A percentile compares a stretch with the other conserved stretches of the same genome.
These are phyloP conservation scores for Clavulina sp. DNA, from an alignment of 768 basidiomycete genomes.

Conservation along the genomic window DNA sequence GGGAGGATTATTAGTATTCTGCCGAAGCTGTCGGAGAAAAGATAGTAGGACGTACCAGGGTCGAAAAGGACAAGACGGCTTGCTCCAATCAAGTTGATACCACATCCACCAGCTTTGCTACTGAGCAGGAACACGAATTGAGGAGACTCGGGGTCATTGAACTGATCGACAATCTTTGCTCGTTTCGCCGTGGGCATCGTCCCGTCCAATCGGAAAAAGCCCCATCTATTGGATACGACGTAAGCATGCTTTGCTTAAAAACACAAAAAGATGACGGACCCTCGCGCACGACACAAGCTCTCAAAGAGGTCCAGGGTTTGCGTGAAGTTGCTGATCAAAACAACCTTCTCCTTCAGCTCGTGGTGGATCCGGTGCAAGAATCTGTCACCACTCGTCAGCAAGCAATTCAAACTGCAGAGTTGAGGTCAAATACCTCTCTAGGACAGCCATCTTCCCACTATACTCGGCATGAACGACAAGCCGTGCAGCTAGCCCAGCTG, in stretches of 20 bases:
- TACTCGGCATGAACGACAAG: slow-evolving; percentile 62
- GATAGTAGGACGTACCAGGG: slow-evolving; percentile 36
- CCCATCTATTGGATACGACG: slow-evolving; percentile 39
- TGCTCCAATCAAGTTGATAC: slow-evolving; percentile 93
- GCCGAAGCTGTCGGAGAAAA: not conserved
- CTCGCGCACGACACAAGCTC: slow-evolving; percentile 49
- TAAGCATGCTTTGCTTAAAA: not conserved
- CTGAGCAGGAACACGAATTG: slow-evolving; percentile 90
- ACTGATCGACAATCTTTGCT: slow-evolving; percentile 90
- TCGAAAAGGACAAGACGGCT: slow-evolving; percentile 93
- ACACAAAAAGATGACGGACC: not conserved
- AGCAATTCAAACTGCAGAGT: not conserved
- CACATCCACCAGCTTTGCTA: slow-evolving; percentile 90
- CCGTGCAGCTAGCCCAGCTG: slow-evolving; percentile 5
- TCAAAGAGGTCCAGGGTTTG: slow-evolving; percentile 90
- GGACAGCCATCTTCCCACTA: slow-evolving; percentile 81
- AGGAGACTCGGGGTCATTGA: slow-evolving; percentile 82
- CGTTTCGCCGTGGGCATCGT: slow-evolving; percentile 81
- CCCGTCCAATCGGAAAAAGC: slow-evolving; percentile 85
- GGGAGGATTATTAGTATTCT: not conserved
- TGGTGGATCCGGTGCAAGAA: slow-evolving; percentile 71
- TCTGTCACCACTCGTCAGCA: slow-evolving; percentile 23
- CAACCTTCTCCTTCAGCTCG: slow-evolving; percentile 84
- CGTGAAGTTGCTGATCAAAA: slow-evolving; percentile 91
- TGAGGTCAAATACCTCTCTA: slow-evolving; percentile 50